Evolutionary conservation across 2,329 filamentous ascomycete genomes (phyloP).

Genomic region (Nigrospora osmanthi): DNA sequence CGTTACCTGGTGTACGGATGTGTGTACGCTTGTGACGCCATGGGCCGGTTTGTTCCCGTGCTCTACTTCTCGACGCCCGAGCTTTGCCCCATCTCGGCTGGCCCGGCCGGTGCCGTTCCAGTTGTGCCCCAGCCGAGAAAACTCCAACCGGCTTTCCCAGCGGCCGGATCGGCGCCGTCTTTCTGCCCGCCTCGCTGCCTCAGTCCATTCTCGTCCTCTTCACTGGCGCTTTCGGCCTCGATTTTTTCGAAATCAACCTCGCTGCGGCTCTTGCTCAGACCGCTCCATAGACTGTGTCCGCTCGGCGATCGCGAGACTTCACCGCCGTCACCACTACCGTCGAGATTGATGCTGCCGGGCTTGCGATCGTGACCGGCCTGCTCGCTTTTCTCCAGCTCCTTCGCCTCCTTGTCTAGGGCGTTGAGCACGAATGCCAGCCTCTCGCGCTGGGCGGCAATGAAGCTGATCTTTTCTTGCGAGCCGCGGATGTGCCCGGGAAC

Average conservation of each 20-base stretch:
- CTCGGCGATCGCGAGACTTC: constrained; percentile 34
- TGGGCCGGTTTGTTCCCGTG: not conserved
- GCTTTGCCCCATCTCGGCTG: constrained; percentile 10
- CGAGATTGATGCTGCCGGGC: constrained; percentile 18
- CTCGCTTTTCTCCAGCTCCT: constrained; percentile 39
- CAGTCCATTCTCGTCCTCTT: constrained; percentile 32
- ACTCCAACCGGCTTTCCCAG: constrained; percentile 10
- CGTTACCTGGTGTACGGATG: too few relatives aligned
- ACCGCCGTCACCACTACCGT: constrained; percentile 14
- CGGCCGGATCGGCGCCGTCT: constrained; percentile 11
- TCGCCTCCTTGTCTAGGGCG: constrained; percentile 73
- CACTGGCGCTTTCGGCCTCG: constrained; percentile 62
- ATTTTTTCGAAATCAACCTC: constrained; percentile 88
- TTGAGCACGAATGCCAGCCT: constrained; percentile 65
- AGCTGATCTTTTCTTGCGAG: constrained; percentile 61
- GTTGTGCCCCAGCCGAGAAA: constrained; percentile 19
- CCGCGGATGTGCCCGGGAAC: constrained; percentile 62
- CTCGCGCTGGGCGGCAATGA: constrained; percentile 73
- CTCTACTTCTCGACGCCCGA: constrained; percentile 11
- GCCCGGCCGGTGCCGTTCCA: constrained; percentile 3
- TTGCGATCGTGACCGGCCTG: constrained; percentile 15
- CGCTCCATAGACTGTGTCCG: constrained; percentile 41
- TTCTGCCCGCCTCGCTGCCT: constrained; percentile 16
- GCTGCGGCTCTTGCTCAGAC: constrained; percentile 72
- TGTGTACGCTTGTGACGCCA: too few relatives aligned